Conservation (phyloP, 202 grass and related monocot species). For the Dendrocalamus latiflorus region DNA sequence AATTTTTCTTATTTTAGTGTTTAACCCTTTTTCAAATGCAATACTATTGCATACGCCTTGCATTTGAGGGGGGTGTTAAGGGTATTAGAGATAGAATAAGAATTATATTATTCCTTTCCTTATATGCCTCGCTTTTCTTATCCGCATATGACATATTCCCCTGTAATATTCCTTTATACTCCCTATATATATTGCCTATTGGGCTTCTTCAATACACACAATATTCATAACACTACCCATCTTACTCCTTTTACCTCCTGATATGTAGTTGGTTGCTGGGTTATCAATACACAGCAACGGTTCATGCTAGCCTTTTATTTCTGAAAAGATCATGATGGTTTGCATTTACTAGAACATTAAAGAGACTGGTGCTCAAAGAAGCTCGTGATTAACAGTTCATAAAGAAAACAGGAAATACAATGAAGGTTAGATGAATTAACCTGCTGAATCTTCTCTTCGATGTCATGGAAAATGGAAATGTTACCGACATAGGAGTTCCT, state of each 20-base stretch:
- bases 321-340: neutral
- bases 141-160: too few relatives aligned
- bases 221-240: neutral
- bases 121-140: too few relatives aligned
- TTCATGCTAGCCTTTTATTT: neutral
- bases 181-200: too few relatives aligned
- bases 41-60: too few relatives aligned
- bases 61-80: too few relatives aligned
- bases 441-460: constrained; percentile 82
- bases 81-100: too few relatives aligned
- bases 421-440: constrained; percentile 39
- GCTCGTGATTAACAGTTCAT: neutral
- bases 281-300: neutral
- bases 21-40: too few relatives aligned
- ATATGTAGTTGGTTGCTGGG: neutral
- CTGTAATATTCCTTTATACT: too few relatives aligned
- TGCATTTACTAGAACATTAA: neutral
- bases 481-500: constrained; percentile 94
- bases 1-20: too few relatives aligned
- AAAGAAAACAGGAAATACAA: constrained; percentile 10
- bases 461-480: constrained; percentile 65
- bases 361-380: neutral
- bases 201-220: too few relatives aligned
- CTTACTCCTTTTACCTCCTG: neutral
- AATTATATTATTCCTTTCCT: too few relatives aligned